Base-by-base conservation (phyloP, 805 yeast species). In the Pichia occidentalis region DNA sequence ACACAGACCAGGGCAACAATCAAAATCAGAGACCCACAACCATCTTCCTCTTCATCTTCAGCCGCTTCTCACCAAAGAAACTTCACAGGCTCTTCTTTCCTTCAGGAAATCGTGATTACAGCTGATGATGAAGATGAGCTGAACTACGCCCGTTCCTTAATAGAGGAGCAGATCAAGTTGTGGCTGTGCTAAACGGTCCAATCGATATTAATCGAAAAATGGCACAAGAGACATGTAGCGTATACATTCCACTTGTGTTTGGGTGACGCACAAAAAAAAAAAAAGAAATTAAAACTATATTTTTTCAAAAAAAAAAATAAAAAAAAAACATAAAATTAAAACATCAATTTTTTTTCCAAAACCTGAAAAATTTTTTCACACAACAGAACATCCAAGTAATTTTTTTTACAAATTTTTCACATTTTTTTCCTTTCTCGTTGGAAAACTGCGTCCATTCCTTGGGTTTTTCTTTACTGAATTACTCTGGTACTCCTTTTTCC, bases 1-100 rank as follows among this genome's bases (percentile, higher is more conserved):
- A 48, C 50, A 5, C 34, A 36, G 18, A 57, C 70, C 1, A 44
- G 53, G 0, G 71, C 74, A 4, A 51, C 44, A 8, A 59, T 72
- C 26, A 64, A 65, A 36, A 60, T 71, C 4, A 45, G 65, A 10
- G 68, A 48, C n/a, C 29, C 18, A 3, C 32, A 43, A 5, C 40
- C n/a, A n/a, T n/a, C n/a, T n/a, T n/a, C n/a, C n/a, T n/a, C n/a
- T n/a, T n/a, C n/a, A n/a, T n/a, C n/a, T n/a, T n/a, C n/a, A n/a
- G n/a, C n/a, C n/a, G n/a, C n/a, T n/a, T n/a, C n/a, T n/a, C n/a
- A n/a, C n/a, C n/a, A n/a, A n/a, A n/a, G n/a, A n/a, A n/a, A n/a
- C n/a, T n/a, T n/a, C n/a, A n/a, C n/a, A n/a, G n/a, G n/a, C n/a
- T n/a, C n/a, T n/a, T n/a, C n/a, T n/a, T n/a, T n/a, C n/a, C n/a